phyloP scores from a whole-genome alignment of 345 rosid genomes.

The Alliaria petiolata region DNA sequence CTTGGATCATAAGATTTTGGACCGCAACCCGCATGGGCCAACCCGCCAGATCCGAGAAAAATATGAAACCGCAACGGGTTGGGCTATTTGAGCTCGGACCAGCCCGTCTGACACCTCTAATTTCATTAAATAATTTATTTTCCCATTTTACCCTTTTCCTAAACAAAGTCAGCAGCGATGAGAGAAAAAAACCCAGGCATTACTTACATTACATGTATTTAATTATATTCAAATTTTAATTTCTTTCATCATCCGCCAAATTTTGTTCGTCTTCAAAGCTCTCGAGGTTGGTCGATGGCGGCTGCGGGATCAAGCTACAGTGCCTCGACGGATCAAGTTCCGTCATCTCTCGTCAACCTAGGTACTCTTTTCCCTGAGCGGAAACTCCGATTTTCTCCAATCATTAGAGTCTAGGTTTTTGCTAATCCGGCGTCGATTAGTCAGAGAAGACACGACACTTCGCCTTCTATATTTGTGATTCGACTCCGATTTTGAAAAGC shows the following conservation, averaged over 20 bases:
- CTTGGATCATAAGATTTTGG: no score
- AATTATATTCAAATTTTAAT: neutral
- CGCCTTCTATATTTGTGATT: neutral
- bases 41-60: no score
- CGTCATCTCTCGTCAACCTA: neutral
- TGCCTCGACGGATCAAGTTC: slow-evolving; percentile 15
- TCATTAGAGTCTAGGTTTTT: slow-evolving; percentile 8
- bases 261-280: neutral
- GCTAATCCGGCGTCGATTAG: neutral
- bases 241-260: slow-evolving; percentile 1
- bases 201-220: no score
- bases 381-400: neutral
- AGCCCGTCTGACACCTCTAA: no score
- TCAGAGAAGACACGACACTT: neutral
- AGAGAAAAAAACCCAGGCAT: no score
- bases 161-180: no score
- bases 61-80: no score
- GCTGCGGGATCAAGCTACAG: slow-evolving; percentile 26
- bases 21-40: no score
- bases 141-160: no score
- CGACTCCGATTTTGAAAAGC: neutral
- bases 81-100: no score
- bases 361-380: slow-evolving; percentile 2
- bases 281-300: slow-evolving; percentile 24
- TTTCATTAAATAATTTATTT: no score